Base-by-base conservation (phyloP, 108 stramenopile genomes). In the Skeletonema costatum region DNA sequence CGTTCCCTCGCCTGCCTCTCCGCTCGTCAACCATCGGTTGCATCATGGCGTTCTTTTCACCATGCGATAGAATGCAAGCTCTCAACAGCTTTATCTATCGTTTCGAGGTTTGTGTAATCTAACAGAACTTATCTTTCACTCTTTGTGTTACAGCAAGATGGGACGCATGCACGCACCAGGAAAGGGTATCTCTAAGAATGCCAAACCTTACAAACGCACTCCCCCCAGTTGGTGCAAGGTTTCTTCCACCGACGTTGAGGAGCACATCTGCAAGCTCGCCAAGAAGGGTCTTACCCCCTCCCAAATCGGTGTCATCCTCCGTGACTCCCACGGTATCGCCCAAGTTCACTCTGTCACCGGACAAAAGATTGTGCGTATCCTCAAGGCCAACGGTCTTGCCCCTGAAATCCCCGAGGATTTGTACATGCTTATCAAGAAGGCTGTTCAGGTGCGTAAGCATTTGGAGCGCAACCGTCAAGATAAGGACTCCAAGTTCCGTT, bases 361-460 rank as follows among this genome's bases (percentile, higher is more conserved):
- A 74, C 92, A 96, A 82, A 99, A 99, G 89, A 95, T 99, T 90
- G 93, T 99, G 36, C 98, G 99, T 62, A 90, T 99, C 81, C 96
- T 99, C 77, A 99, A 99, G 94, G 95, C 97, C 76, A 91, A 97
- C 77, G 98, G 98, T 71, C 97, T 99, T 46, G 98, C 99, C 65
- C 98, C 99, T 30, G 99, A 99, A 83, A 97, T 99, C 82, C 99
- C 99, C 8, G 99, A 99, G 93, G 99, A 99, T 87, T 86, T 99
- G 64, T 99, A 99, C 96, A 98, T 98, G 97, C 89, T 99, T 51
- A 99, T 99, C 96, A 99, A 99, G 96, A 99, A 99, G 96, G 99
- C 99, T 51, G 99, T 99, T 68, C 90, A 97, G 66, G 98, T 99
- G 39, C 97, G 99, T 78, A 99, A 99, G 97, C 99, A 99, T 87